phyloP scores from a whole-genome alignment of 2,329 filamentous ascomycete genomes.

The Ascosphaera apis region DNA sequence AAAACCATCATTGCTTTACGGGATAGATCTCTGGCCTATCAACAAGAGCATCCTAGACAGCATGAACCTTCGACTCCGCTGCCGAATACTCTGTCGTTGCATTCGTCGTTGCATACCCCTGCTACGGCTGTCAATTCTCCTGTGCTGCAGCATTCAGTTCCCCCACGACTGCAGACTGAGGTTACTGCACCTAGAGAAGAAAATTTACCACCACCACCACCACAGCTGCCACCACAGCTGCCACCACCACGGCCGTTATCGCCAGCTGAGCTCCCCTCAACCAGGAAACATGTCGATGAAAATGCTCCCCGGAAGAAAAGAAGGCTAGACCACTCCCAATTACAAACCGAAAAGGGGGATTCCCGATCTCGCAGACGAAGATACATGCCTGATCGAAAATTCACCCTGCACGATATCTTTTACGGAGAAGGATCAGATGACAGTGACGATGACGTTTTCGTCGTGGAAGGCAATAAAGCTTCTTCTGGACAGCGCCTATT shows the following conservation, averaged over 20 bases:
- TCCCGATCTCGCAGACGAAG: slow-evolving; percentile 3
- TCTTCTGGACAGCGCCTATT: slow-evolving; percentile 11
- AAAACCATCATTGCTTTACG: slow-evolving; percentile 35
- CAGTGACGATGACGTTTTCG: slow-evolving; percentile 10
- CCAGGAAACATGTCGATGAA: slow-evolving; percentile 6
- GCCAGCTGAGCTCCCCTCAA: neutral
- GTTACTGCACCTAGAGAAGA: too few species aligned
- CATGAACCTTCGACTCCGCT: neutral
- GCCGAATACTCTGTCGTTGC: neutral
- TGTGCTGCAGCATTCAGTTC: too few species aligned
- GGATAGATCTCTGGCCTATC: slow-evolving; percentile 20
- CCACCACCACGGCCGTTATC: neutral
- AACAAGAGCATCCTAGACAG: slow-evolving; percentile 1
- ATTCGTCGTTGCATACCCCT: neutral
- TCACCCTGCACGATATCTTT: slow-evolving; percentile 20
- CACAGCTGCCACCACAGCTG: neutral
- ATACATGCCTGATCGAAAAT: slow-evolving; percentile 4
- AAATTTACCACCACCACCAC: too few species aligned
- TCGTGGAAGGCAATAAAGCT: slow-evolving; percentile 7
- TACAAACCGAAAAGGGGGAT: neutral
- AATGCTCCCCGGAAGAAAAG: slow-evolving; percentile 12
- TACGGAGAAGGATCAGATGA: slow-evolving; percentile 14
- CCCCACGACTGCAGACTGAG: too few species aligned
- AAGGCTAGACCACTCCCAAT: slow-evolving; percentile 8
- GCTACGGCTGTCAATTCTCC: neutral